Conservation (phyloP, 225 moss, liverwort and hornwort species). For the Anthoceros angustus region DNA sequence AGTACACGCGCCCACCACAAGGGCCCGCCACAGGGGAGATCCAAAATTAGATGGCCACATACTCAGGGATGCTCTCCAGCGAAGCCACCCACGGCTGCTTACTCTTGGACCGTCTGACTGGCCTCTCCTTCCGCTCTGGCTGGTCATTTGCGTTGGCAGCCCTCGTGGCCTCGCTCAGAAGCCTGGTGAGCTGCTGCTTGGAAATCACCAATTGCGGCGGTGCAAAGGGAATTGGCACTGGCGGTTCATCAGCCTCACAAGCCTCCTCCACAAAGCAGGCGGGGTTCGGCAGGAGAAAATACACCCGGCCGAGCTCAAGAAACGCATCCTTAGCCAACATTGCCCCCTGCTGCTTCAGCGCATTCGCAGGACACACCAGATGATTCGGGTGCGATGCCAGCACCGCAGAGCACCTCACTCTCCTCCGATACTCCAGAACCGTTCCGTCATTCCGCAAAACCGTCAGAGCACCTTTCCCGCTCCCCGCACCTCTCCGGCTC, state of each 20-base stretch:
- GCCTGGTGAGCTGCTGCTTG: not conserved
- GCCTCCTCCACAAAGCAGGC: not conserved
- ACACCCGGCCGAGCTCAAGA: not conserved
- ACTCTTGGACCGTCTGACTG: not conserved
- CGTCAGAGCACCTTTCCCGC: not conserved
- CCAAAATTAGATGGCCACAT: not conserved
- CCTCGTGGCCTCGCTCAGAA: not conserved
- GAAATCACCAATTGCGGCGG: not conserved
- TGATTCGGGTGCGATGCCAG: not conserved
- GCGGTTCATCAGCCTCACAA: not conserved
- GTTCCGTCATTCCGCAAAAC: not conserved
- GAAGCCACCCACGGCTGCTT: constrained; percentile 3
- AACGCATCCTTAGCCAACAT: not conserved
- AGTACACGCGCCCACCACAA: too few relatives aligned
- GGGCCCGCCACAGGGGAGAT: too few relatives aligned
- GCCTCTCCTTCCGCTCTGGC: not conserved
- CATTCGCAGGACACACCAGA: not conserved
- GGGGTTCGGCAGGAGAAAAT: not conserved
- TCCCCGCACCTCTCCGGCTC: not conserved
- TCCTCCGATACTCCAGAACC: not conserved
- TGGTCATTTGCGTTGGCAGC: not conserved
- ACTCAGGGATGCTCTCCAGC: constrained; percentile 1
- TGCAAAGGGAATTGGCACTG: not conserved
- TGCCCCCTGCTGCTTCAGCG: not conserved
- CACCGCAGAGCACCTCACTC: not conserved